Percentiles rank a stretch among this genome's conserved stretches.
Conservation (phyloP, 176 grass and related monocot genomes). For the Eragrostis curvula region DNA sequence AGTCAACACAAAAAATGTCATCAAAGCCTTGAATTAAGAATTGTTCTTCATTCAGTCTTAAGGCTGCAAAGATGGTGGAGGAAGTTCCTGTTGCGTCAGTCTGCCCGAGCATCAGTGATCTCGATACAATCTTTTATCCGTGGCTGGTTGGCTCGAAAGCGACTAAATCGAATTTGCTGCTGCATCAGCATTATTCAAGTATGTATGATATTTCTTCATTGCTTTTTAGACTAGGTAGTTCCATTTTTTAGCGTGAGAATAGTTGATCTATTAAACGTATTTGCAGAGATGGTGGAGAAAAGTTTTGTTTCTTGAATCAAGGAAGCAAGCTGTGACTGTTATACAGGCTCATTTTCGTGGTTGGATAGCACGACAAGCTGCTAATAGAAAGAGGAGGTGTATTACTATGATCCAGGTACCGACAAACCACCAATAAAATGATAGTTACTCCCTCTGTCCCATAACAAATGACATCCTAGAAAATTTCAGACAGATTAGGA, state of each 20-base stretch:
- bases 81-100: conserved; percentile 38
- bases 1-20: conserved; percentile 19
- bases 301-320: conserved; percentile 51
- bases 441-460: too few relatives aligned
- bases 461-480: too few relatives aligned
- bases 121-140: conserved; percentile 62
- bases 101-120: conserved; percentile 41
- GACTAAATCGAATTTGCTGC: conserved; percentile 24
- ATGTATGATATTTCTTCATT: conserved; percentile 13
- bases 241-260: background rate
- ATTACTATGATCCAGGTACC: conserved; percentile 60
- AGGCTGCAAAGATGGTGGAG: conserved; percentile 68
- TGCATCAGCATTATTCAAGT: conserved; percentile 62
- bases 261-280: conserved; percentile 25
- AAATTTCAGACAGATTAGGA: too few relatives aligned
- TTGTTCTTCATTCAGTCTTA: conserved; percentile 50
- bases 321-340: conserved; percentile 48
- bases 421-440: background rate
- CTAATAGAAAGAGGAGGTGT: conserved; percentile 33
- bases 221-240: conserved; percentile 8
- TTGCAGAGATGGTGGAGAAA: conserved; percentile 77
- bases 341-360: conserved; percentile 57
- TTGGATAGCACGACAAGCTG: conserved; percentile 45
- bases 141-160: conserved; percentile 48
- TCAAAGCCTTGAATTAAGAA: conserved; percentile 47